phyloP scores from a whole-genome alignment of 225 moss, liverwort and hornwort genomes.

The Physcomitrium patens region DNA sequence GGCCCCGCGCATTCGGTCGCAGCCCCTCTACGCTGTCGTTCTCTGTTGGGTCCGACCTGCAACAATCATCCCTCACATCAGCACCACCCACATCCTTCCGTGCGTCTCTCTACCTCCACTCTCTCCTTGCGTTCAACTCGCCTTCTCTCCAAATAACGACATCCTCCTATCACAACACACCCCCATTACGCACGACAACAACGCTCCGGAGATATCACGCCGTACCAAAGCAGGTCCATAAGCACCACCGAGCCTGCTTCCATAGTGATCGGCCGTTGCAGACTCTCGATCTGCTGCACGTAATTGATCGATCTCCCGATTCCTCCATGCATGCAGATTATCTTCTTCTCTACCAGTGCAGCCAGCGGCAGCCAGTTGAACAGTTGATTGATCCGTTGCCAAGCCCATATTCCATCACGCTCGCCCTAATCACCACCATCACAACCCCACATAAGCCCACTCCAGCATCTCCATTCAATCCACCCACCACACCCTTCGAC shows the following conservation, averaged over 20 bases:
- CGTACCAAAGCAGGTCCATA: constrained; percentile 25
- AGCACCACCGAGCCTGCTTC: constrained; percentile 91
- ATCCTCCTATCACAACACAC: too few species aligned
- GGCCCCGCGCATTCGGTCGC: constrained; percentile 87
- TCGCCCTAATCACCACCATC: constrained; percentile 59
- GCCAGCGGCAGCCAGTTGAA: constrained; percentile 92
- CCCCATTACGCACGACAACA: too few species aligned
- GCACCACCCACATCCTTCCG: neutral
- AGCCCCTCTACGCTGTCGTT: constrained; percentile 91
- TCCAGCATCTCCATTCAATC: neutral
- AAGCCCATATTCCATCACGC: constrained; percentile 86
- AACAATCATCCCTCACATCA: constrained; percentile 2
- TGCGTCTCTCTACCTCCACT: neutral
- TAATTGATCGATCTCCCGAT: constrained; percentile 88
- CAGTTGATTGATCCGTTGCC: constrained; percentile 86
- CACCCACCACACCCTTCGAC: neutral
- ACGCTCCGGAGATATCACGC: neutral
- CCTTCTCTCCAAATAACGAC: too few species aligned
- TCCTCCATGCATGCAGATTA: constrained; percentile 96
- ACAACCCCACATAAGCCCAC: constrained; percentile 6
- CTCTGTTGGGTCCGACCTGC: constrained; percentile 93
- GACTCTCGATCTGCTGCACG: constrained; percentile 79
- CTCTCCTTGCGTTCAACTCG: neutral
- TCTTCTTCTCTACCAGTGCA: constrained; percentile 81
- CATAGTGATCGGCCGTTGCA: constrained; percentile 88